Percentiles rank a stretch among this genome's conserved stretches.
Evolutionary conservation across 2,329 filamentous ascomycete genomes (phyloP).

Genomic region (Thelonectria blattea): DNA sequence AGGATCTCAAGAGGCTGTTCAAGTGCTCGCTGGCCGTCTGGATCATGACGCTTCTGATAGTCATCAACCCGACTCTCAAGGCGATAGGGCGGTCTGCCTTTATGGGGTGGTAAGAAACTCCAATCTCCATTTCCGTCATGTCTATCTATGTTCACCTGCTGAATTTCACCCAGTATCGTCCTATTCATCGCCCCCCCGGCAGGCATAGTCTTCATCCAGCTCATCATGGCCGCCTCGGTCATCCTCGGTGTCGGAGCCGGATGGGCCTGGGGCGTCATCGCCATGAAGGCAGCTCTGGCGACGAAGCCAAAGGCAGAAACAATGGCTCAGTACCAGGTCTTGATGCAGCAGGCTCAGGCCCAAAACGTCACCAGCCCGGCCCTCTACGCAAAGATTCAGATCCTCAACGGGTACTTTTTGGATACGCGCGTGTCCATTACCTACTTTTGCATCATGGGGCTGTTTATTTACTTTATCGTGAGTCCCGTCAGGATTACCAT

Average conservation of each 20-base stretch:
- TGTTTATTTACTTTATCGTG: conserved; percentile 27
- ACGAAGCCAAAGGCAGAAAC: conserved; percentile 25
- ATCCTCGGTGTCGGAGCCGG: conserved; percentile 20
- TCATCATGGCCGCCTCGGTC: conserved; percentile 25
- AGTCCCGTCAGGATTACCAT: too few relatives aligned
- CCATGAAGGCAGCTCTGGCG: conserved; percentile 30
- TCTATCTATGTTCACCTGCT: background rate
- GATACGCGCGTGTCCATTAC: conserved; percentile 26
- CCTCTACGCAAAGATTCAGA: conserved; percentile 19
- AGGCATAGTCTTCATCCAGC: conserved; percentile 30
- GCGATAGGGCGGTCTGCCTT: conserved; percentile 25
- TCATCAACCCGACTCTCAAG: conserved; percentile 27
- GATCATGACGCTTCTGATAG: conserved; percentile 30
- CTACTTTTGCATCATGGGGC: conserved; percentile 29
- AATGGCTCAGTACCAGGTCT: conserved; percentile 15
- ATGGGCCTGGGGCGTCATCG: conserved; percentile 29
- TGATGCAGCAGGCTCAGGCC: conserved; percentile 20
- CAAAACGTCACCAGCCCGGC: conserved; percentile 28
- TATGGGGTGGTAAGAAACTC: conserved; percentile 20
- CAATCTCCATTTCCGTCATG: too few relatives aligned
- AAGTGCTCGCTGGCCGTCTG: conserved; percentile 31
- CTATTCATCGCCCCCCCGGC: conserved; percentile 32
- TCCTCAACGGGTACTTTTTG: conserved; percentile 27
- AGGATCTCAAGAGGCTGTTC: conserved; percentile 33
- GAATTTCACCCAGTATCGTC: conserved; percentile 15